These are phyloP conservation scores for Naumovozyma dairenensis DNA, from an alignment of 805 yeast genomes.

Conservation along the genomic window DNA sequence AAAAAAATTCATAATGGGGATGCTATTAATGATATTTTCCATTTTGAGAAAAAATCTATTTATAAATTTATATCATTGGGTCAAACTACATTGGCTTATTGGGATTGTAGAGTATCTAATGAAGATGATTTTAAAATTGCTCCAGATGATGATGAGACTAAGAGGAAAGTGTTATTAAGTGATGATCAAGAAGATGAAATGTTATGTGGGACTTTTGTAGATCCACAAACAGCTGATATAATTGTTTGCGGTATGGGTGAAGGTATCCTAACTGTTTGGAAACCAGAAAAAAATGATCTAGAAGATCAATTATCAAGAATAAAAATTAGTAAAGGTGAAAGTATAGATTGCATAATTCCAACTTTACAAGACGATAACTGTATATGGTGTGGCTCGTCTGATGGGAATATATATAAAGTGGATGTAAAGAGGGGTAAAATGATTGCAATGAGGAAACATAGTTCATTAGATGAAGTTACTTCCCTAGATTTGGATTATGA, in stretches of 20 bases:
- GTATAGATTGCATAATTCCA: constrained; percentile 61
- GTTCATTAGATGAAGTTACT: constrained; percentile 62
- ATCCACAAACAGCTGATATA: constrained; percentile 50
- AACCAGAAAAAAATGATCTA: constrained; percentile 53
- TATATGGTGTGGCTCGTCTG: constrained; percentile 72
- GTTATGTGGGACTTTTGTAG: constrained; percentile 62
- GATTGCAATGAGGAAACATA: constrained; percentile 57
- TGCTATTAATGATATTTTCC: constrained; percentile 63
- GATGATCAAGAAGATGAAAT: constrained; percentile 94
- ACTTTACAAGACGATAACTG: constrained; percentile 38
- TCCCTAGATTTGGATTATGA: constrained; percentile 70
- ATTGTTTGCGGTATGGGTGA: constrained; percentile 83
- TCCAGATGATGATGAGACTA: constrained; percentile 15
- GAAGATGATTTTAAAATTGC: constrained; percentile 14
- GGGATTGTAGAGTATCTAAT: constrained; percentile 58
- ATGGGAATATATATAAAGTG: constrained; percentile 61
- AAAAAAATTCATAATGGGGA: constrained; percentile 57
- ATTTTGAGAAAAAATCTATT: constrained; percentile 53
- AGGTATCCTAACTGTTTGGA: constrained; percentile 85
- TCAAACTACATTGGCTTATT: constrained; percentile 65
- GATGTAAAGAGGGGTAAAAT: constrained; percentile 56
- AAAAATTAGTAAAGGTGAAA: constrained; percentile 54
- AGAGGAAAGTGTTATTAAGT: constrained; percentile 48
- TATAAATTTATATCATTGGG: constrained; percentile 77
- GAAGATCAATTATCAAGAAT: constrained; percentile 75